Evolutionary conservation across 805 yeast species (phyloP), one percentile per base, ranked within the genome.

Genomic region (Komagataella ulmi): DNA sequence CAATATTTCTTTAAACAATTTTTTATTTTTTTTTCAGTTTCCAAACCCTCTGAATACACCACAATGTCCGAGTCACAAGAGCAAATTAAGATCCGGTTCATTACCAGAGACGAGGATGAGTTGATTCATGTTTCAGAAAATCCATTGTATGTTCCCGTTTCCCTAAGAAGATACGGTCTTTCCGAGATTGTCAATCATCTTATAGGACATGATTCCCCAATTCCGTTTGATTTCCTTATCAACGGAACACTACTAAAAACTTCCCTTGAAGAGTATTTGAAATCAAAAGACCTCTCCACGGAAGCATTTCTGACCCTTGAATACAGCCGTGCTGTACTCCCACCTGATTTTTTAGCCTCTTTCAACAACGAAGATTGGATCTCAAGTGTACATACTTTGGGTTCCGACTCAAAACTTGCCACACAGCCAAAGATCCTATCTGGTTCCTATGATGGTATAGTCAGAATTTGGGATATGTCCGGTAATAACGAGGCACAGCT

Each of bases 281-380:
- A 80, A 14, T 69, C 76, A 50, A 77, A 87, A 56, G 98, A 90
- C 6, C 71, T 90, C 45, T 87, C 96, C 2, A 75, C 82, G 24
- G 99, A 93, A 73, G 77, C 86, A 1, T 79, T 83, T 51, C 65
- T 93, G 55, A 80, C 80, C 24, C 70, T 93, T 48, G 99, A 93
- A 63, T 93, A 93, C 70, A 88, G 96, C 10, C 77, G 96, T 58
- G 89, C 97, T 1, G 84, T 89, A 44, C 75, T 91, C 50, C 99
- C 99, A 17, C 99, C 99, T n/a, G 81, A 91, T 23, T 90, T 80
- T 61, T 71, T 89, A 56, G 88, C 95, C 2, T 83, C 95, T 47
- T 93, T 84, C 67, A 79, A 81, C 61, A 89, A 91, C 62, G 96
- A 91, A 55, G 99, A 93, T 67, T 93, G 99, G 99, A 80, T 93